Evolutionary conservation across 2,329 filamentous ascomycete genomes (phyloP).

Genomic region (Raffaelea ambrosiae): DNA sequence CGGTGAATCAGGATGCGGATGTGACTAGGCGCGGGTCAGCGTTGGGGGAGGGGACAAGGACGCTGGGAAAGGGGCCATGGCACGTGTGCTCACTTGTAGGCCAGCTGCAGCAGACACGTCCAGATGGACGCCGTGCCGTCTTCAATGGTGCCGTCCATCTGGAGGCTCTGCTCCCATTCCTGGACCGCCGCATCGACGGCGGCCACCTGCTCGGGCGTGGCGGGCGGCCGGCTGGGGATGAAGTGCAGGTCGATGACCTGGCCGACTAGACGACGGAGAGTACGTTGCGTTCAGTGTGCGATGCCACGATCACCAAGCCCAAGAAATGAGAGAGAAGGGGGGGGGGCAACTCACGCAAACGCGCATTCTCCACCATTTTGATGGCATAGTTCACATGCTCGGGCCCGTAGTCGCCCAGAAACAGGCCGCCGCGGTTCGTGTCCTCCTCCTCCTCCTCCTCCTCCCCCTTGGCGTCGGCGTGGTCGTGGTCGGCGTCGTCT

Average conservation of each 20-base stretch:
- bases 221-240: background rate
- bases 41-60: no score
- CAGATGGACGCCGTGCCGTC: background rate
- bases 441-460: no score
- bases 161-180: background rate
- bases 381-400: background rate
- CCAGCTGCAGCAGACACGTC: background rate
- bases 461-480: no score
- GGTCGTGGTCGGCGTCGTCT: background rate
- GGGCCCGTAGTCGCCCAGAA: background rate
- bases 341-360: background rate
- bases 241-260: background rate
- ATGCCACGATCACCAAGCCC: no score
- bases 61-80: no score
- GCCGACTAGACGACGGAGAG: background rate
- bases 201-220: background rate
- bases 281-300: no score
- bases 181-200: background rate
- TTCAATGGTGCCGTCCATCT: background rate
- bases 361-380: background rate
- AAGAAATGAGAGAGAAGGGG: no score
- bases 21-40: background rate
- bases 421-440: background rate
- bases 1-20: background rate
- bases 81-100: background rate